phyloP scores from a whole-genome alignment of 2,329 filamentous ascomycete genomes.

The Fusarium equiseti region DNA sequence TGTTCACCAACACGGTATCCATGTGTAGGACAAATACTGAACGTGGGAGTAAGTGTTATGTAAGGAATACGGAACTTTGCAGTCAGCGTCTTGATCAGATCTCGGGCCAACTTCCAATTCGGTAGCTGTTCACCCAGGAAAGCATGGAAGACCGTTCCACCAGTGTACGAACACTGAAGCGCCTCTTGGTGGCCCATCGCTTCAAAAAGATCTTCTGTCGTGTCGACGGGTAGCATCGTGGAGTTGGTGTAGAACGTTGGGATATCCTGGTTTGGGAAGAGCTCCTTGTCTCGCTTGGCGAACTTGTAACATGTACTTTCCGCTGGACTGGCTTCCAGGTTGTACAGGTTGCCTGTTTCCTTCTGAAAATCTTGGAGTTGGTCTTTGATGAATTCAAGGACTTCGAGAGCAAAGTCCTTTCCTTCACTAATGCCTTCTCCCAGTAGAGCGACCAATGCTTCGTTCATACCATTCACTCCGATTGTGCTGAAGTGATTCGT shows the following conservation, averaged over 20 bases:
- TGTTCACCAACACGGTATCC: constrained; percentile 40
- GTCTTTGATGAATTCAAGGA: constrained; percentile 40
- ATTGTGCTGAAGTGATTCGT: constrained; percentile 46
- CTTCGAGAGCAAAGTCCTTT: constrained; percentile 28
- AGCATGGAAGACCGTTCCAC: constrained; percentile 43
- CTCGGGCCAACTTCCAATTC: constrained; percentile 35
- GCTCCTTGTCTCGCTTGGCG: constrained; percentile 33
- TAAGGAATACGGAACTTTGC: constrained; percentile 40
- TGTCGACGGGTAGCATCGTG: constrained; percentile 42
- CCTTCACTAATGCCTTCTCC: constrained; percentile 4
- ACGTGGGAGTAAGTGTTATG: constrained; percentile 41
- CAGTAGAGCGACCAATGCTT: constrained; percentile 24
- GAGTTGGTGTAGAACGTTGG: constrained; percentile 44
- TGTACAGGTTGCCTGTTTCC: constrained; percentile 40
- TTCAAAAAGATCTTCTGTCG: constrained; percentile 42
- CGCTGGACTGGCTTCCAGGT: constrained; percentile 40
- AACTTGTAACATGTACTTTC: constrained; percentile 46
- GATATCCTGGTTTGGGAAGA: constrained; percentile 22
- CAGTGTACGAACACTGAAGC: constrained; percentile 42
- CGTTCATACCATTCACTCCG: constrained; percentile 43
- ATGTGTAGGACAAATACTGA: constrained; percentile 41
- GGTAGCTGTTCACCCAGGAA: constrained; percentile 41
- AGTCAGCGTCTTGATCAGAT: constrained; percentile 39
- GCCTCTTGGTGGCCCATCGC: constrained; percentile 38
- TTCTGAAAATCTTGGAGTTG: constrained; percentile 37